Evolutionary conservation across 257 asterid species (phyloP).

Genomic region (Nemophila menziesii): DNA sequence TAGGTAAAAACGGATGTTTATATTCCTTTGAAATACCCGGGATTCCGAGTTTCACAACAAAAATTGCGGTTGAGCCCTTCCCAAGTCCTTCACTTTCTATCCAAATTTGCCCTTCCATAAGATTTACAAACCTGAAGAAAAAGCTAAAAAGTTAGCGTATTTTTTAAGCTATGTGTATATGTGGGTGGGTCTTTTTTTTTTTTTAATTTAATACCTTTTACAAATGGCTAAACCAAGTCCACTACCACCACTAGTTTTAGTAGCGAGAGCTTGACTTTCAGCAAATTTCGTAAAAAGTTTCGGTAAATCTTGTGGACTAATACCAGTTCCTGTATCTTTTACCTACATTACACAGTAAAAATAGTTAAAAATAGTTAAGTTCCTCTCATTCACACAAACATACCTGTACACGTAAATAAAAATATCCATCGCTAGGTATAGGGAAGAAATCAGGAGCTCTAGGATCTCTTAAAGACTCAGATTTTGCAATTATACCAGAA

Average conservation of each 20-base stretch:
- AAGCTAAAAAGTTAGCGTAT: not conserved
- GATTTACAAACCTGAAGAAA: slow-evolving; percentile 66
- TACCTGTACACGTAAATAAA: slow-evolving; percentile 87
- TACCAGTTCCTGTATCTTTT: slow-evolving; percentile 88
- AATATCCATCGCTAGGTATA: slow-evolving; percentile 62
- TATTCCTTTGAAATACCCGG: slow-evolving; percentile 51
- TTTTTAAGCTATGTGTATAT: not conserved
- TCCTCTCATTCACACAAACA: slow-evolving; percentile 10
- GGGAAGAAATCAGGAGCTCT: slow-evolving; percentile 72
- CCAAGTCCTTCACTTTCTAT: slow-evolving; percentile 94
- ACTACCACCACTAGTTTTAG: slow-evolving; percentile 68
- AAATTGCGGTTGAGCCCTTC: slow-evolving; percentile 70
- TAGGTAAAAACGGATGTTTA: slow-evolving; percentile 30
- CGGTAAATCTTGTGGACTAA: slow-evolving; percentile 79
- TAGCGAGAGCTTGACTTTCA: slow-evolving; percentile 54
- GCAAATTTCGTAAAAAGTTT: slow-evolving; percentile 79
- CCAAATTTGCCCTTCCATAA: slow-evolving; percentile 94
- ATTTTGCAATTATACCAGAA: slow-evolving; percentile 65
- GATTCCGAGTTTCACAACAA: slow-evolving; percentile 72
- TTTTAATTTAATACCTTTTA: slow-evolving; percentile 73
- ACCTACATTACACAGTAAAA: slow-evolving; percentile 36
- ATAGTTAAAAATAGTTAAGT: slow-evolving; percentile 1
- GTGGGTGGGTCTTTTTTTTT: no score
- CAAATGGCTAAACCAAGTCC: slow-evolving; percentile 98
- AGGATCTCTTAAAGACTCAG: slow-evolving; percentile 67